These are phyloP conservation scores for Myxozyma mucilagina DNA, from an alignment of 805 yeast genomes.

Conservation along the genomic window DNA sequence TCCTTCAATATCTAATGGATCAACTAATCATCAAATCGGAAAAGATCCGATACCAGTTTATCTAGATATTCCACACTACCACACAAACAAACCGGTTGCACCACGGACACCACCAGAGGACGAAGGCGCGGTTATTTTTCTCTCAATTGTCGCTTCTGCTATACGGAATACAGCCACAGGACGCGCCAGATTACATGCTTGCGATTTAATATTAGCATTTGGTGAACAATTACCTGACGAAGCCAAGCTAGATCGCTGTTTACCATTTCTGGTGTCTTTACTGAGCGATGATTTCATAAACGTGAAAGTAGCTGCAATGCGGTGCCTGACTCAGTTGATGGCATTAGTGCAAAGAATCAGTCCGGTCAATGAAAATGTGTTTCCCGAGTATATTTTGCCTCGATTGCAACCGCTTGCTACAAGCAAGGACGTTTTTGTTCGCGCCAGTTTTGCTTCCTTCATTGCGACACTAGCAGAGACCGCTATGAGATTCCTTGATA, in stretches of 20 bases:
- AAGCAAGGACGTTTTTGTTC: conserved; percentile 49
- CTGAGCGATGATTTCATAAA: conserved; percentile 65
- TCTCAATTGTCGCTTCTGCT: conserved; percentile 60
- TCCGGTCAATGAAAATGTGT: conserved; percentile 72
- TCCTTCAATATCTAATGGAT: not conserved
- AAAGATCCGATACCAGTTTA: conserved; percentile 32
- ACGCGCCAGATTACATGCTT: conserved; percentile 61
- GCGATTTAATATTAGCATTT: conserved; percentile 73
- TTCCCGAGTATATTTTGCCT: conserved; percentile 82
- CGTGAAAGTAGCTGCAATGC: conserved; percentile 67
- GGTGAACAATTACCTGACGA: conserved; percentile 80
- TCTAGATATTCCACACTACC: conserved; percentile 32
- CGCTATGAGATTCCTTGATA: conserved; percentile 63
- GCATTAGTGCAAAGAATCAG: conserved; percentile 62
- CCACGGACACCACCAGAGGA: conserved; percentile 23
- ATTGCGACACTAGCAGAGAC: conserved; percentile 70
- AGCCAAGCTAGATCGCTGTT: conserved; percentile 76
- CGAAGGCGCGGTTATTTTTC: conserved; percentile 55
- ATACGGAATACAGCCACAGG: conserved; percentile 63
- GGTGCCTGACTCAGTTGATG: conserved; percentile 66
- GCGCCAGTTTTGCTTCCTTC: conserved; percentile 69
- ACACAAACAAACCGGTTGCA: conserved; percentile 13
- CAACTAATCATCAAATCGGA: not conserved
- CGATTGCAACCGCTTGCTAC: conserved; percentile 52
- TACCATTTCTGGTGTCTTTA: conserved; percentile 76